These are phyloP conservation scores for Candida tammaniensis DNA, from an alignment of 805 yeast genomes.

Conservation along the genomic window DNA sequence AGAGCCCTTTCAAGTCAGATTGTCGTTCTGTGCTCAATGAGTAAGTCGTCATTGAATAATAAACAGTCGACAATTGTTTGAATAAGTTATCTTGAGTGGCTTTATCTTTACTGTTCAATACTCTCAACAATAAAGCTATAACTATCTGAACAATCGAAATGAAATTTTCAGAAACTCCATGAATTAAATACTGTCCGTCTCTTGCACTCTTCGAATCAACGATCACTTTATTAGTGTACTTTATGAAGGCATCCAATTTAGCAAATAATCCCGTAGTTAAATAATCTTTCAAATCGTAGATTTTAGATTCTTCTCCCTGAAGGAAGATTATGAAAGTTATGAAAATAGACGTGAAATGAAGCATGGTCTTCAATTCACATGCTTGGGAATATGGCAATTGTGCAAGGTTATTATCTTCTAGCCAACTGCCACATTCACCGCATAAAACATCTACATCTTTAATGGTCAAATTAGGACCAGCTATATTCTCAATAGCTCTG, in stretches of 20 bases:
- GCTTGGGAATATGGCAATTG: slow-evolving; percentile 13
- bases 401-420: slow-evolving; percentile 17
- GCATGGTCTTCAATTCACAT: slow-evolving; percentile 19
- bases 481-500: slow-evolving; percentile 19
- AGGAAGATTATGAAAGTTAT: slow-evolving; percentile 28
- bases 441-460: slow-evolving; percentile 20
- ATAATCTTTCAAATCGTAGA: slow-evolving; percentile 8
- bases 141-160: slow-evolving; percentile 11
- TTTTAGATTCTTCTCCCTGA: slow-evolving; percentile 31
- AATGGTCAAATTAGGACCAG: slow-evolving; percentile 19
- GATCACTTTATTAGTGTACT: slow-evolving; percentile 4
- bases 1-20: slow-evolving; percentile 3
- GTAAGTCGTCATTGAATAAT: slow-evolving; percentile 9
- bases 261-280: slow-evolving; percentile 9
- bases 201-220: neutral
- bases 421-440: slow-evolving; percentile 24
- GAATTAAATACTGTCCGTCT: slow-evolving; percentile 9
- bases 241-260: slow-evolving; percentile 9
- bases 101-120: slow-evolving; percentile 8
- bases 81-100: slow-evolving; percentile 8
- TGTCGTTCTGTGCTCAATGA: slow-evolving; percentile 3
- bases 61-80: slow-evolving; percentile 12
- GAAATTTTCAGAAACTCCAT: slow-evolving; percentile 8
- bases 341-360: slow-evolving; percentile 28
- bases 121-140: slow-evolving; percentile 12